These are phyloP conservation scores for Aspergillus saccharolyticus DNA, from an alignment of 495 filamentous ascomycete genomes.

Conservation along the genomic window DNA sequence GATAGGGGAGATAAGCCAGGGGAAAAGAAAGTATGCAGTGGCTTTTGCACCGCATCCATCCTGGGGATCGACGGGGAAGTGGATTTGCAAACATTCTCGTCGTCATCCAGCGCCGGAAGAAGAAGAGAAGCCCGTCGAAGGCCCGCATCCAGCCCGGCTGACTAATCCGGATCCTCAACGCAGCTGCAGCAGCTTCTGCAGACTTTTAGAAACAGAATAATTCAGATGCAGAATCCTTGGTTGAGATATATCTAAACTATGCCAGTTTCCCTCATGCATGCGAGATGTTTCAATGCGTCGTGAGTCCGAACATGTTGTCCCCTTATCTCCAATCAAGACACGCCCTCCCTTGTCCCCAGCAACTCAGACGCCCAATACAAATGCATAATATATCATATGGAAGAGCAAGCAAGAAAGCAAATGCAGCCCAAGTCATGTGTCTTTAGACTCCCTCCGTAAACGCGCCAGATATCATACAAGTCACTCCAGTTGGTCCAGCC, in stretches of 20 bases:
- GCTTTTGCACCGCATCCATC: not conserved
- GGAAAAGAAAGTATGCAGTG: not conserved
- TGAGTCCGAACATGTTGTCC: not conserved
- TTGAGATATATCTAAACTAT: not conserved
- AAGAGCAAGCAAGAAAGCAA: not conserved
- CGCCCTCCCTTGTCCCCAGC: not conserved
- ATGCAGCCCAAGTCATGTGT: not conserved
- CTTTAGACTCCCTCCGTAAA: slow-evolving; percentile 9
- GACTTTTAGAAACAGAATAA: no score
- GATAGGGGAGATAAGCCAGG: not conserved
- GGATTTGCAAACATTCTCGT: not conserved
- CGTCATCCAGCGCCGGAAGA: not conserved
- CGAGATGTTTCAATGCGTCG: not conserved
- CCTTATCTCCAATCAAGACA: not conserved
- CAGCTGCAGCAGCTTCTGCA: not conserved
- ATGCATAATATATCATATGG: not conserved
- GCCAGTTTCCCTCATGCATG: not conserved
- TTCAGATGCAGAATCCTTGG: not conserved
- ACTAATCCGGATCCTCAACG: slow-evolving; percentile 15
- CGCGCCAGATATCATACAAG: not conserved
- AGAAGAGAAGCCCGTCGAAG: slow-evolving; percentile 27
- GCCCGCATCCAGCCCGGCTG: slow-evolving; percentile 32
- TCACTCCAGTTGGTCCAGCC: slow-evolving; percentile 12
- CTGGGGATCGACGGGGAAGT: not conserved
- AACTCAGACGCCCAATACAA: slow-evolving; percentile 1